phyloP scores from a whole-genome alignment of 2,329 filamentous ascomycete genomes.

The Purpureocillium lavendulum region DNA sequence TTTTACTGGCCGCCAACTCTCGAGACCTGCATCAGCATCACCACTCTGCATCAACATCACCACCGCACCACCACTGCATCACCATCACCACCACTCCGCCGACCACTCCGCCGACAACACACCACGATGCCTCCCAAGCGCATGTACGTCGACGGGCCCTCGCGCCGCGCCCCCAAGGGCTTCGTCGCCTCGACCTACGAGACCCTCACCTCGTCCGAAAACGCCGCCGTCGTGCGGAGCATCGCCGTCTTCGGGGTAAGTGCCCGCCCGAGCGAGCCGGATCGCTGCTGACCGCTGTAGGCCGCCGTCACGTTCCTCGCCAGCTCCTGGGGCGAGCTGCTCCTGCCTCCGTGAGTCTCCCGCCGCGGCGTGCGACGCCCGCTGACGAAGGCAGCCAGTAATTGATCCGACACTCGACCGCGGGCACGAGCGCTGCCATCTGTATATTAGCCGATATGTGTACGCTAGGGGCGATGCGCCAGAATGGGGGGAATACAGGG shows the following conservation, averaged over 20 bases:
- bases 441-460: constrained; percentile 1
- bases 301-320: constrained; percentile 51
- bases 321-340: constrained; percentile 58
- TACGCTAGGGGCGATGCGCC: neutral
- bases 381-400: constrained; percentile 1
- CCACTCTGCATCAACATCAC: too few relatives aligned
- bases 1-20: too few relatives aligned
- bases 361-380: neutral
- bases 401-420: neutral
- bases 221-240: constrained; percentile 60
- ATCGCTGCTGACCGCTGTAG: constrained; percentile 7
- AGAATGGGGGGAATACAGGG: too few relatives aligned
- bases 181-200: constrained; percentile 52
- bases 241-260: constrained; percentile 61
- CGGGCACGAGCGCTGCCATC: neutral
- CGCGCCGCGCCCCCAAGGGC: constrained; percentile 35
- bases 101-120: neutral
- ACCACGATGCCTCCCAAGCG: constrained; percentile 54
- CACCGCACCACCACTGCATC: too few relatives aligned
- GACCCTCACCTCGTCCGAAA: constrained; percentile 57
- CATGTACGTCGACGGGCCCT: constrained; percentile 41
- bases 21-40: too few relatives aligned
- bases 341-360: constrained; percentile 52
- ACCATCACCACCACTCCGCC: neutral
- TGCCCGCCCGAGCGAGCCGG: constrained; percentile 7